These are phyloP conservation scores for Aeschynomene evenia DNA, from an alignment of 306 rosid species.

Conservation along the genomic window DNA sequence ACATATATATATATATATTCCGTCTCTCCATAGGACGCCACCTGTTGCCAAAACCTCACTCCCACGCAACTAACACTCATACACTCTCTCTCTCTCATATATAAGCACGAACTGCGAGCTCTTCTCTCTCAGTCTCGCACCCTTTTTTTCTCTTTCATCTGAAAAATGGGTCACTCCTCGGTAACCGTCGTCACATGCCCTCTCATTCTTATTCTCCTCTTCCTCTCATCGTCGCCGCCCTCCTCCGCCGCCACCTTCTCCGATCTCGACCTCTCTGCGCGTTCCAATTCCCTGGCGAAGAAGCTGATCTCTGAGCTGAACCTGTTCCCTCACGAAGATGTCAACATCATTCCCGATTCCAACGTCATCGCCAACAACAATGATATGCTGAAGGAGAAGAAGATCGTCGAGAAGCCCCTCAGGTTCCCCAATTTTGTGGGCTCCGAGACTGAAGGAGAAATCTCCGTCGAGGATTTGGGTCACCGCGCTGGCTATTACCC, in stretches of 20 bases:
- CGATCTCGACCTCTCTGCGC: slow-evolving; percentile 12
- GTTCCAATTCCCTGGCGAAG: slow-evolving; percentile 52
- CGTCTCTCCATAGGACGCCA: too few species aligned
- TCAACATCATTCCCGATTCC: too few species aligned
- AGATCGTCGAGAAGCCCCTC: slow-evolving; percentile 69
- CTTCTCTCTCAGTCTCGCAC: neutral
- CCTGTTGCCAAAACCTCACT: neutral
- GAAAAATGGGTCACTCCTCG: slow-evolving; percentile 36
- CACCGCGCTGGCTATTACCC: slow-evolving; percentile 91
- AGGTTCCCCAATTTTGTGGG: slow-evolving; percentile 52
- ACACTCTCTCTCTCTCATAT: neutral
- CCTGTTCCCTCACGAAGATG: slow-evolving; percentile 59
- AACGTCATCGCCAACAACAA: slow-evolving; percentile 10
- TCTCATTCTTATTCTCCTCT: slow-evolving; percentile 11
- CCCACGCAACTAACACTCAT: slow-evolving; percentile 6
- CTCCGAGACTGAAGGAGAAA: slow-evolving; percentile 54
- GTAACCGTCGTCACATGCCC: neutral
- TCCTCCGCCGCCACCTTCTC: slow-evolving; percentile 25
- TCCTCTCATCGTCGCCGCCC: slow-evolving; percentile 34
- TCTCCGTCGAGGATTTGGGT: slow-evolving; percentile 66
- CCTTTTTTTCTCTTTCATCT: neutral
- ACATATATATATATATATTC: too few species aligned
- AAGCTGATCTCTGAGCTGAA: slow-evolving; percentile 65
- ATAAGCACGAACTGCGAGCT: too few species aligned
- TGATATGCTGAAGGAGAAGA: too few species aligned